Percentiles rank a stretch among this genome's conserved stretches.
Evolutionary conservation across 2,329 filamentous ascomycete genomes (phyloP).

Genomic region (Talaromyces sp.): DNA sequence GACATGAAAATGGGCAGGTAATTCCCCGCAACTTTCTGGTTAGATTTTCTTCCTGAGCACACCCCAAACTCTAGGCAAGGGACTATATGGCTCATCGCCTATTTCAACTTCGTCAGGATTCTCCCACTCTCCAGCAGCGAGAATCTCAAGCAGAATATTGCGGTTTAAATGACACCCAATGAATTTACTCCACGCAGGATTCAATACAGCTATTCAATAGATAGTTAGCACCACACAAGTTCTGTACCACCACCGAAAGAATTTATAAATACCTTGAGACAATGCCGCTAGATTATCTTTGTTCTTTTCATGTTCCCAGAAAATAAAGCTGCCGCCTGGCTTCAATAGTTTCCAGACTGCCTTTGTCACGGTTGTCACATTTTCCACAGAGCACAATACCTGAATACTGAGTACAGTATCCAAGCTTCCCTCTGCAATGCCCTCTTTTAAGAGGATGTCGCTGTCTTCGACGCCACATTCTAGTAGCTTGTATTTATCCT

Average conservation of each 20-base stretch:
- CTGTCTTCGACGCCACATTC: constrained; percentile 44
- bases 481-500: constrained; percentile 44
- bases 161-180: constrained; percentile 22
- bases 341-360: constrained; percentile 47
- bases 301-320: constrained; percentile 48
- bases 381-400: constrained; percentile 47
- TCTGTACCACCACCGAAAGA: constrained; percentile 17
- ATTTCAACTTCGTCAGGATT: constrained; percentile 21
- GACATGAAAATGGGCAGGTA: too few species aligned
- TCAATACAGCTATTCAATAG: constrained; percentile 17
- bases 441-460: constrained; percentile 39
- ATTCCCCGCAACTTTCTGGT: too few species aligned
- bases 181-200: constrained; percentile 24
- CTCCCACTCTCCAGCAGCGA: constrained; percentile 23
- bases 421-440: constrained; percentile 36
- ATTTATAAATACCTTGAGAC: constrained; percentile 38
- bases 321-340: constrained; percentile 51
- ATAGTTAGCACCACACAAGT: constrained; percentile 4
- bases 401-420: constrained; percentile 50
- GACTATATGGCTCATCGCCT: constrained; percentile 16
- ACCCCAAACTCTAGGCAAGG: constrained; percentile 22
- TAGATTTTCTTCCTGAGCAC: constrained; percentile 20
- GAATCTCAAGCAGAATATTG: constrained; percentile 22
- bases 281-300: constrained; percentile 28
- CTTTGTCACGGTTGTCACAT: constrained; percentile 22